Evolutionary conservation across 2,329 filamentous ascomycete genomes (phyloP).

Genomic region (Xylariaceae sp.): DNA sequence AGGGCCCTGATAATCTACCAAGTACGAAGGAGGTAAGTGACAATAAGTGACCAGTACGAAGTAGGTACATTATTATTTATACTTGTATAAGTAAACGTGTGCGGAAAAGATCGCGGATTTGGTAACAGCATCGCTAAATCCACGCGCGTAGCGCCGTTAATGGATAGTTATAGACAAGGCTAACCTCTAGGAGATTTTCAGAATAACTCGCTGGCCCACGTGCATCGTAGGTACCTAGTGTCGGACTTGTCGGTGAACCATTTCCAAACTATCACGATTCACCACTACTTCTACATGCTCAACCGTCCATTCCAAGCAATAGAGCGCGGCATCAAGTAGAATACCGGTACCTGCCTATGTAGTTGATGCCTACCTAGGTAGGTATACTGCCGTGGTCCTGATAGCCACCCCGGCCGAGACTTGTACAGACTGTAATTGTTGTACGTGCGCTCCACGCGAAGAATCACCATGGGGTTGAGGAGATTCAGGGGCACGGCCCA

Average conservation of each 20-base stretch:
- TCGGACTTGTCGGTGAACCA: slow-evolving; percentile 9
- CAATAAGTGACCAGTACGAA: neutral
- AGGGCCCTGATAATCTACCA: slow-evolving; percentile 10
- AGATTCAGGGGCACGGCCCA: neutral
- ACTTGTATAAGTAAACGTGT: too few species aligned
- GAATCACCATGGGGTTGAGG: neutral
- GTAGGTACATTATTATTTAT: neutral
- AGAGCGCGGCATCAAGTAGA: too few species aligned
- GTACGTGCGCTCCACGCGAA: neutral
- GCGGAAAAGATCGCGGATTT: too few species aligned
- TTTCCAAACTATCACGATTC: slow-evolving; percentile 4
- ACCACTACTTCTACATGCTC: neutral
- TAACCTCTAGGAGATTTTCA: slow-evolving; percentile 6
- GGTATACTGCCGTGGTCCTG: neutral
- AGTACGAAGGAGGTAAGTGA: too few species aligned
- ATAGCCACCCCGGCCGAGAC: too few species aligned
- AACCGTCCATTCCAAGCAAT: too few species aligned
- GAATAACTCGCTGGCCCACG: slow-evolving; percentile 6
- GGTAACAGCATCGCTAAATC: too few species aligned
- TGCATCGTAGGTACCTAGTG: slow-evolving; percentile 13
- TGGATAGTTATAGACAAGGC: neutral
- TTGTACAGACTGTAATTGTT: too few species aligned
- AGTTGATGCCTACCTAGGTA: neutral
- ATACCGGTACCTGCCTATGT: too few species aligned
- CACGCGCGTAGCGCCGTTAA: neutral